These are phyloP conservation scores for Canna indica DNA, from an alignment of 176 grass and related monocot species.

Conservation along the genomic window DNA sequence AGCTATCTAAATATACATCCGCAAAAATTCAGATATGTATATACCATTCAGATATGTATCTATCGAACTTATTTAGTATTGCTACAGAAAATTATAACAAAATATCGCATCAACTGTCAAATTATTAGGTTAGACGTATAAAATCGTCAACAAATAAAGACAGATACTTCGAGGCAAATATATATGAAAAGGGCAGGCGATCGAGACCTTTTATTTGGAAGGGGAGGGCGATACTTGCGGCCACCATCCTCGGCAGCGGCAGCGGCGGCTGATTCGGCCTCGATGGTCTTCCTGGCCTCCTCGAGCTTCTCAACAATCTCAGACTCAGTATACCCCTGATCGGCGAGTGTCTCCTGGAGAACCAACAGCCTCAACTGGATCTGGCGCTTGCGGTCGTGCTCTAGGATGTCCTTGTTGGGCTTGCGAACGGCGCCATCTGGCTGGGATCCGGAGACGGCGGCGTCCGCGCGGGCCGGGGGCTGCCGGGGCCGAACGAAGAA, in stretches of 20 bases:
- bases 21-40: too few relatives aligned
- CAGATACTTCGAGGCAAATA: not conserved
- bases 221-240: constrained; percentile 8
- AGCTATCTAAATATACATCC: too few relatives aligned
- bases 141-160: not conserved
- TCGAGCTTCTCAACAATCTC: constrained; percentile 68
- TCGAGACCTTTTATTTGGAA: constrained; percentile 40
- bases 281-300: constrained; percentile 40
- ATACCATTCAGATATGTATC: too few relatives aligned
- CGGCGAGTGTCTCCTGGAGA: constrained; percentile 72
- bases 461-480: constrained; percentile 13
- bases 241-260: constrained; percentile 4
- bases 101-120: too few relatives aligned
- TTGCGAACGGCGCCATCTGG: constrained; percentile 33
- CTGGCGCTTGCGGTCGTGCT: constrained; percentile 83
- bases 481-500: constrained; percentile 56
- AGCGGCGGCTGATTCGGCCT: constrained; percentile 31
- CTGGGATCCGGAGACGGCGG: not conserved
- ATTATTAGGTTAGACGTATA: not conserved
- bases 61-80: too few relatives aligned
- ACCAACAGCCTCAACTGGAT: constrained; percentile 64
- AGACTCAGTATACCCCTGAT: constrained; percentile 75
- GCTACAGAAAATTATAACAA: too few relatives aligned
- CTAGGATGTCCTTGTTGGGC: constrained; percentile 90
- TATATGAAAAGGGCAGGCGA: not conserved